A percentile compares a stretch with the other conserved stretches of the same genome.
phyloP scores from a whole-genome alignment of 1,139 yeast genomes.

The Magnusiomyces fungicola region DNA sequence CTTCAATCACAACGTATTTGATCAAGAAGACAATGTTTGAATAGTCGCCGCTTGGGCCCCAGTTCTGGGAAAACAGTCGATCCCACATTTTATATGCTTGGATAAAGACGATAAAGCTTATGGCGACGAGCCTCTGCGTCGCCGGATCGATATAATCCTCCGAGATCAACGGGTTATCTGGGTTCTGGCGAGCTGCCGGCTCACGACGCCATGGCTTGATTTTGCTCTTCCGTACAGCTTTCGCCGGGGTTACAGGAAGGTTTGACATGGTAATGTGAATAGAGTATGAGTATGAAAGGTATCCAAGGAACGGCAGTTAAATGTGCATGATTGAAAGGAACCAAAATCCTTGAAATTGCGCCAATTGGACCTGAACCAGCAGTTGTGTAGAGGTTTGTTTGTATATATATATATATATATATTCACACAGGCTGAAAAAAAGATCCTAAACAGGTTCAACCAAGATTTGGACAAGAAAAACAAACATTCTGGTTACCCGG shows the following conservation, averaged over 20 bases:
- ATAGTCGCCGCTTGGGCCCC: constrained; percentile 38
- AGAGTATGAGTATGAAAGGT: background rate
- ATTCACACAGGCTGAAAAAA: too few species aligned
- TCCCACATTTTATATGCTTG: constrained; percentile 83
- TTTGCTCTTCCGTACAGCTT: constrained; percentile 4
- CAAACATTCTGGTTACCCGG: too few species aligned
- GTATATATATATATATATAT: too few species aligned
- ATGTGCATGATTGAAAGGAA: background rate
- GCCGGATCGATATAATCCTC: constrained; percentile 52
- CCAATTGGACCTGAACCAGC: too few species aligned
- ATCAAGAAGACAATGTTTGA: constrained; percentile 45
- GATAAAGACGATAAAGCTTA: constrained; percentile 59
- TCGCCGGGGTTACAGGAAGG: constrained; percentile 3
- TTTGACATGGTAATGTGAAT: constrained; percentile 9
- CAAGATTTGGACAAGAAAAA: too few species aligned
- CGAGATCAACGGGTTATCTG: constrained; percentile 28
- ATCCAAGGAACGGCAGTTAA: background rate
- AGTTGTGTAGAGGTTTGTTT: too few species aligned
- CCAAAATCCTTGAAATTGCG: too few species aligned
- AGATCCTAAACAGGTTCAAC: too few species aligned
- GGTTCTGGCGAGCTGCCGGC: constrained; percentile 2
- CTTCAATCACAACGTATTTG: constrained; percentile 69
- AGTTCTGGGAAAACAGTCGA: constrained; percentile 38
- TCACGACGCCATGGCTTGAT: constrained; percentile 16
- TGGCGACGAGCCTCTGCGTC: constrained; percentile 64